Conservation (phyloP, 2,329 filamentous ascomycete species). For the Metarhizium robertsii region DNA sequence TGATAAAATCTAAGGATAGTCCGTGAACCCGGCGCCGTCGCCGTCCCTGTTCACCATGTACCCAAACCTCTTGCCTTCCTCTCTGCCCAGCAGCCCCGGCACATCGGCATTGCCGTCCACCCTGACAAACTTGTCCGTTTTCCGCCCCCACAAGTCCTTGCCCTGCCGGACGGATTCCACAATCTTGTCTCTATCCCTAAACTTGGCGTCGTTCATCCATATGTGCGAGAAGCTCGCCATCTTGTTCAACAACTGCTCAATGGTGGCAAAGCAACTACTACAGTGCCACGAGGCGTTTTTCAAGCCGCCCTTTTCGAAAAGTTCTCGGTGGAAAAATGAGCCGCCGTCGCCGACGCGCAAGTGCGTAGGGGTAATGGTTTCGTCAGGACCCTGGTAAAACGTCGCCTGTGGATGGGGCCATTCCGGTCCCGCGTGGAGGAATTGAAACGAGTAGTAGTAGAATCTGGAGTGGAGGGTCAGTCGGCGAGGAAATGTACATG, state of each 20-base stretch:
- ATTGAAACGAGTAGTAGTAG: slow-evolving; percentile 51
- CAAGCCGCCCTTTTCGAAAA: slow-evolving; percentile 33
- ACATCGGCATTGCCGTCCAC: slow-evolving; percentile 43
- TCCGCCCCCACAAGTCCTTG: slow-evolving; percentile 44
- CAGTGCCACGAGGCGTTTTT: slow-evolving; percentile 52
- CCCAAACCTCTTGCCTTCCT: slow-evolving; percentile 27
- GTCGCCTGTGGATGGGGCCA: slow-evolving; percentile 55
- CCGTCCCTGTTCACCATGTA: slow-evolving; percentile 39
- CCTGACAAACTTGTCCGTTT: slow-evolving; percentile 35
- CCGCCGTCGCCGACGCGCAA: slow-evolving; percentile 40
- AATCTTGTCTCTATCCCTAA: slow-evolving; percentile 37
- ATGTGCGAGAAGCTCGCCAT: slow-evolving; percentile 47
- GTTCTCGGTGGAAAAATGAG: slow-evolving; percentile 24
- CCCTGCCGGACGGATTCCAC: slow-evolving; percentile 41
- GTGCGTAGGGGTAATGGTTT: slow-evolving; percentile 43
- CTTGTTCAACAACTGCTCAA: slow-evolving; percentile 46
- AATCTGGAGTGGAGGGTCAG: slow-evolving; percentile 42
- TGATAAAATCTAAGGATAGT: slow-evolving; percentile 24
- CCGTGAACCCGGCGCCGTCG: slow-evolving; percentile 35
- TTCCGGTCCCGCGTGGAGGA: slow-evolving; percentile 26
- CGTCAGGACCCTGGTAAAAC: slow-evolving; percentile 28
- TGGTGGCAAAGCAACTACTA: slow-evolving; percentile 48
- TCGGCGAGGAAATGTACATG: slow-evolving; percentile 42
- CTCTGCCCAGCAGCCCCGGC: slow-evolving; percentile 33
- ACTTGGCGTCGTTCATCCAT: slow-evolving; percentile 40